These are phyloP conservation scores for Neobulgaria alba DNA, from an alignment of 2,329 filamentous ascomycete species.

Conservation along the genomic window DNA sequence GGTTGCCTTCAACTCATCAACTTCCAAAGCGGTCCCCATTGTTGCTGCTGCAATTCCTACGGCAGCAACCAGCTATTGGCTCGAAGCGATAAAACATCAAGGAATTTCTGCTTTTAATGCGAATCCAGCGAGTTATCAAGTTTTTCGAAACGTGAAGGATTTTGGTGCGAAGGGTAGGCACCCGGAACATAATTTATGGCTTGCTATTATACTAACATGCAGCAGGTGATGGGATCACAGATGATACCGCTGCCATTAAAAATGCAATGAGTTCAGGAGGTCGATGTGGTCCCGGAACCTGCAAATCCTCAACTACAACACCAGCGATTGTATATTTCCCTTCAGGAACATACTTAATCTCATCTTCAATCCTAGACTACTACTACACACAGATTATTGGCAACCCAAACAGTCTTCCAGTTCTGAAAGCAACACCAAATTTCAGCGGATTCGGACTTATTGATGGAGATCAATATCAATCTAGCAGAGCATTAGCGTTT, in stretches of 20 bases:
- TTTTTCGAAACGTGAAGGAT: slow-evolving; percentile 1
- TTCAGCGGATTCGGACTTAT: slow-evolving; percentile 83
- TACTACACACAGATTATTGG: slow-evolving; percentile 24
- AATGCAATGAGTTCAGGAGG: slow-evolving; percentile 23
- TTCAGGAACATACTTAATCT: slow-evolving; percentile 6
- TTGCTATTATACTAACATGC: background rate
- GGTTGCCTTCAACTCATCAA: no score
- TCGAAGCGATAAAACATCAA: background rate
- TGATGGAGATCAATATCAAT: slow-evolving; percentile 80
- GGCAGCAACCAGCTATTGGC: no score
- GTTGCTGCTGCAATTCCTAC: no score
- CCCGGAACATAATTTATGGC: background rate
- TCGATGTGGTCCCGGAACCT: slow-evolving; percentile 28
- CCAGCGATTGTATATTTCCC: background rate
- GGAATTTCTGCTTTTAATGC: background rate
- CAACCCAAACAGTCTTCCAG: slow-evolving; percentile 42
- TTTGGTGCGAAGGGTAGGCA: background rate
- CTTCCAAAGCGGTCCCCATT: no score
- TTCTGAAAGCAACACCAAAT: slow-evolving; percentile 59
- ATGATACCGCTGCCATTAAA: slow-evolving; percentile 42
- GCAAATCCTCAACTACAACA: slow-evolving; percentile 23
- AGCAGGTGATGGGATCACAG: background rate
- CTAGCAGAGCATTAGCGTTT: no score
- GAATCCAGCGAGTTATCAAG: background rate
- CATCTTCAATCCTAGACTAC: slow-evolving; percentile 13